These are phyloP conservation scores for Fennellomyces sp. DNA, from an alignment of 371 early-diverging fungal species.

Conservation along the genomic window DNA sequence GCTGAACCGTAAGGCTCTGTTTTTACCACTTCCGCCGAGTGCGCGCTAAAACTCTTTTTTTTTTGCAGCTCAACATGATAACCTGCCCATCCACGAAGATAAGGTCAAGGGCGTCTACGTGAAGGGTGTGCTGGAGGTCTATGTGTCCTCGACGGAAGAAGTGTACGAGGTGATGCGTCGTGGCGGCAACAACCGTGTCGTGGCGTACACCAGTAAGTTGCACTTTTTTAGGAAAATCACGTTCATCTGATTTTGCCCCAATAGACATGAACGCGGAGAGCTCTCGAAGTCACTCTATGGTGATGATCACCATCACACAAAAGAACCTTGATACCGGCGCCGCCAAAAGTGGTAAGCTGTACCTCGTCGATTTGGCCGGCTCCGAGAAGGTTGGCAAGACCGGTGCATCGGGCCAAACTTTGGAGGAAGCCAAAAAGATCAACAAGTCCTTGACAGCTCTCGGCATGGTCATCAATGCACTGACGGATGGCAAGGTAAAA, in stretches of 20 bases:
- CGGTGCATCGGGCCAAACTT: slow-evolving; percentile 95
- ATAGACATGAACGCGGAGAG: slow-evolving; percentile 93
- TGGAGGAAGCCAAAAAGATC: slow-evolving; percentile 99
- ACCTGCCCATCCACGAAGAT: slow-evolving; percentile 91
- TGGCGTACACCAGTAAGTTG: slow-evolving; percentile 80
- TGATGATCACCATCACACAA: slow-evolving; percentile 86
- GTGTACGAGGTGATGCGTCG: slow-evolving; percentile 90
- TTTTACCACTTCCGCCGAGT: background rate
- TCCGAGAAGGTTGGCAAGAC: slow-evolving; percentile 97
- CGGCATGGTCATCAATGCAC: slow-evolving; percentile 98
- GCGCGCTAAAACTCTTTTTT: background rate
- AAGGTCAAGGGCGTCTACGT: slow-evolving; percentile 90
- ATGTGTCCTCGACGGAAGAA: slow-evolving; percentile 85
- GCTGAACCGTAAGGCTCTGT: slow-evolving; percentile 67
- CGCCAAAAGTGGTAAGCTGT: slow-evolving; percentile 66
- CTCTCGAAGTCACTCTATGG: slow-evolving; percentile 94
- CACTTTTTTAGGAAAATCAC: background rate
- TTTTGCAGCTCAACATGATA: slow-evolving; percentile 69
- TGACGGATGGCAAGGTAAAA: slow-evolving; percentile 85
- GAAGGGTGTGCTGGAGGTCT: slow-evolving; percentile 88
- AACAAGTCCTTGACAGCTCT: slow-evolving; percentile 97
- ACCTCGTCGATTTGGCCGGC: slow-evolving; percentile 94
- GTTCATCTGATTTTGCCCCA: background rate
- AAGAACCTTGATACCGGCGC: slow-evolving; percentile 84
- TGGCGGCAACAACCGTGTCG: slow-evolving; percentile 83